These are phyloP conservation scores for Passiflora organensis DNA, from an alignment of 345 rosid species.

Conservation along the genomic window DNA sequence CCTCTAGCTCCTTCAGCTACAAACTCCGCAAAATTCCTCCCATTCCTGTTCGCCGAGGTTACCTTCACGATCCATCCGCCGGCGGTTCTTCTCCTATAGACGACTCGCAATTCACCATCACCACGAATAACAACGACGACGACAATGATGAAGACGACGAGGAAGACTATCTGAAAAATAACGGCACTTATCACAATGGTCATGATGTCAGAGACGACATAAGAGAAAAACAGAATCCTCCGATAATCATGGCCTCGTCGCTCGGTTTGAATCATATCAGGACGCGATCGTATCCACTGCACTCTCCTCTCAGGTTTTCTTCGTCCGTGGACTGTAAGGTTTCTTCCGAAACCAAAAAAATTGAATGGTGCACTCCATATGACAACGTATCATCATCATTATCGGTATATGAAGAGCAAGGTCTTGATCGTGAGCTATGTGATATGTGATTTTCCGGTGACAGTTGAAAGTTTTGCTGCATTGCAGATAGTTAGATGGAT, in stretches of 20 bases:
- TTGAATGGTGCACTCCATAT: constrained; percentile 20
- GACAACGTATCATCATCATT: not conserved
- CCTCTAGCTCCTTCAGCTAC: constrained; percentile 13
- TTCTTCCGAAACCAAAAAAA: not conserved
- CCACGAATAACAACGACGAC: constrained; percentile 10
- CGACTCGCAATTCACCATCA: not conserved
- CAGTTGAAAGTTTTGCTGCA: not conserved
- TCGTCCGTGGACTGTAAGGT: constrained; percentile 22
- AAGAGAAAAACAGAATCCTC: constrained; percentile 7
- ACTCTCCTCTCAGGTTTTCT: constrained; percentile 55
- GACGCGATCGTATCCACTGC: constrained; percentile 53
- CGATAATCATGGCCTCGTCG: constrained; percentile 51
- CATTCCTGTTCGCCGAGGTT: constrained; percentile 36
- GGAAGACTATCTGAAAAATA: constrained; percentile 2
- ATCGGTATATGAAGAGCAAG: not conserved
- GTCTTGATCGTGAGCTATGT: not conserved
- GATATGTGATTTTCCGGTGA: not conserved
- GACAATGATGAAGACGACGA: constrained; percentile 15
- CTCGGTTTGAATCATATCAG: constrained; percentile 71
- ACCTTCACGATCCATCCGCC: not conserved
- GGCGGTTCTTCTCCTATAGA: not conserved
- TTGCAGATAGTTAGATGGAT: not conserved
- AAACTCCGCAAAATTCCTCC: constrained; percentile 70
- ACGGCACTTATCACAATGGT: too few relatives aligned
- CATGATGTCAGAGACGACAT: not conserved